These are phyloP conservation scores for Fragaria nilgerrensis DNA, from an alignment of 306 rosid species.

Conservation along the genomic window DNA sequence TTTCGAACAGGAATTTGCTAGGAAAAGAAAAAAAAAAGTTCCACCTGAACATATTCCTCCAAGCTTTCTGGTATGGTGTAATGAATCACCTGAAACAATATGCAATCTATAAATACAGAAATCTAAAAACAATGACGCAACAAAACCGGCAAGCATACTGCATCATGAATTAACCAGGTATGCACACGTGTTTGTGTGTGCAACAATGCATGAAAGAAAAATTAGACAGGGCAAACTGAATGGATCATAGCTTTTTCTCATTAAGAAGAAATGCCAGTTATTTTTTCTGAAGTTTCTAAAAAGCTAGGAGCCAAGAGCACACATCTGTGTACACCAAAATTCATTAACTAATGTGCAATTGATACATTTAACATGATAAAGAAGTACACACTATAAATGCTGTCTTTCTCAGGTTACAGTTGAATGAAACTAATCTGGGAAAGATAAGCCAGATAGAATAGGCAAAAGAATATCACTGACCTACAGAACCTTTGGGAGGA, in stretches of 20 bases:
- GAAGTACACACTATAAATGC: constrained; percentile 4
- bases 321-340: constrained; percentile 17
- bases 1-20: constrained; percentile 10
- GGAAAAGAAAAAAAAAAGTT: constrained; percentile 2
- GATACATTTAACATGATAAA: constrained; percentile 18
- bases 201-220: not conserved
- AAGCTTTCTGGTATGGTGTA: constrained; percentile 92
- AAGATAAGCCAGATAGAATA: not conserved
- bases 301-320: constrained; percentile 5
- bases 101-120: constrained; percentile 4
- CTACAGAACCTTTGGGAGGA: not conserved
- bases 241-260: not conserved
- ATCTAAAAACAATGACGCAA: constrained; percentile 8
- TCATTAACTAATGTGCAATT: not conserved
- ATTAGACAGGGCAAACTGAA: not conserved
- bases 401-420: constrained; percentile 21
- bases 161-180: not conserved
- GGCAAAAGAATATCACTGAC: not conserved
- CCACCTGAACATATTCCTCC: constrained; percentile 93
- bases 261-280: not conserved
- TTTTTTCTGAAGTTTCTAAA: not conserved
- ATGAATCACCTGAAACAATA: constrained; percentile 77
- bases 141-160: constrained; percentile 11
- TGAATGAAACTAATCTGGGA: not conserved
- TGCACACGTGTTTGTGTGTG: not conserved